These are phyloP conservation scores for Fomitopsis pinicola DNA, from an alignment of 1,284 basidiomycete genomes.

Conservation along the genomic window DNA sequence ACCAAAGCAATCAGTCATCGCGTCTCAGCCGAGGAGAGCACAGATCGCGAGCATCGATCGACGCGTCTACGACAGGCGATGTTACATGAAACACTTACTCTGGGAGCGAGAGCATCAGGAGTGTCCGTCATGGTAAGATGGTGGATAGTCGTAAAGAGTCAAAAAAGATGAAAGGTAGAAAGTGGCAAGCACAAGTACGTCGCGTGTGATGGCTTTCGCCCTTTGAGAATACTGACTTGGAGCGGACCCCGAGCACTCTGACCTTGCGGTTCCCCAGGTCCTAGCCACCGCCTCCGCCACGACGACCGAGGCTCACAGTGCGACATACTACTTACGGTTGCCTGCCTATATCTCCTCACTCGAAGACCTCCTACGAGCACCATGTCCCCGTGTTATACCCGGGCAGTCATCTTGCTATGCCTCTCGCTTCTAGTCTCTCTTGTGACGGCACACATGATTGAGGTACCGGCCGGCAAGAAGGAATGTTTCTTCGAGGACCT, in stretches of 20 bases:
- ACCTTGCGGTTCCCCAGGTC: not conserved
- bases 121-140: slow-evolving; percentile 52
- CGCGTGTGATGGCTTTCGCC: slow-evolving; percentile 9
- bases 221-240: not conserved
- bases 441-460: slow-evolving; percentile 62
- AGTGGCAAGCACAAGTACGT: slow-evolving; percentile 25
- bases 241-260: slow-evolving; percentile 16
- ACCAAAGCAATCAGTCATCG: slow-evolving; percentile 2
- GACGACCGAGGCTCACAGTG: not conserved
- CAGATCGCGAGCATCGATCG: slow-evolving; percentile 26
- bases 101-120: slow-evolving; percentile 57
- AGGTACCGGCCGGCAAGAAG: slow-evolving; percentile 74
- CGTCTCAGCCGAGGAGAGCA: slow-evolving; percentile 9
- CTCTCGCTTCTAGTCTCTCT: slow-evolving; percentile 40
- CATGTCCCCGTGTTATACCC: slow-evolving; percentile 39
- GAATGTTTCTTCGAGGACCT: slow-evolving; percentile 99
- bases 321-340: not conserved
- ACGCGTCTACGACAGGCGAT: slow-evolving; percentile 12
- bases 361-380: slow-evolving; percentile 12
- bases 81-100: slow-evolving; percentile 42
- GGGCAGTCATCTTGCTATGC: slow-evolving; percentile 24
- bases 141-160: slow-evolving; percentile 18
- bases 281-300: not conserved
- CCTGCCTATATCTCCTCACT: not conserved
- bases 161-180: slow-evolving; percentile 28